A percentile compares a stretch with the other conserved stretches of the same genome.
These are phyloP conservation scores for Xylariales sp. DNA, from an alignment of 2,329 filamentous ascomycete genomes.

Conservation along the genomic window DNA sequence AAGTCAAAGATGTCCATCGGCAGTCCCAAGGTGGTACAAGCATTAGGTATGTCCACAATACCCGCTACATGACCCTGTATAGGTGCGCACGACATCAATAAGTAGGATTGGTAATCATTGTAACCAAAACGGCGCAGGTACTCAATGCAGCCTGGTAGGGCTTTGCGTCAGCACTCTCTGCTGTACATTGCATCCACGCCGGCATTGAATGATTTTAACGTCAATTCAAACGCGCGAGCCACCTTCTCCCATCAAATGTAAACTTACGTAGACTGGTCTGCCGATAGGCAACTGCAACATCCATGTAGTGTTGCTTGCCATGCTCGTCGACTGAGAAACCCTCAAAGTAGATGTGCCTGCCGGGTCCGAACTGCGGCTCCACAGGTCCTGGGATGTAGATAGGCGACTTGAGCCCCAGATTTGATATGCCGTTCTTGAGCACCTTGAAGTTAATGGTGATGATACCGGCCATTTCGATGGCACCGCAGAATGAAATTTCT, in stretches of 20 bases:
- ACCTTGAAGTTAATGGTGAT: constrained; percentile 90
- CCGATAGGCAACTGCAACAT: constrained; percentile 80
- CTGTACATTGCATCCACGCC: too few relatives aligned
- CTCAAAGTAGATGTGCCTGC: constrained; percentile 79
- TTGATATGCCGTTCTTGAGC: constrained; percentile 73
- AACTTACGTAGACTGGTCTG: constrained; percentile 64
- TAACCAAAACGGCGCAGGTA: constrained; percentile 73
- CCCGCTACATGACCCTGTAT: constrained; percentile 86
- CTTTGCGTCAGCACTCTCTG: neutral
- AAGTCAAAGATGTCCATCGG: constrained; percentile 96
- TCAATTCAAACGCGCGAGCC: too few relatives aligned
- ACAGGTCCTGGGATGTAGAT: constrained; percentile 86
- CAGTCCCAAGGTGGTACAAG: constrained; percentile 81
- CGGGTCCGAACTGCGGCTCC: constrained; percentile 81
- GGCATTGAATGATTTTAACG: too few relatives aligned
- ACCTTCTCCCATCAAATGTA: too few relatives aligned
- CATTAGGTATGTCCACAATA: constrained; percentile 87
- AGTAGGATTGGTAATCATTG: constrained; percentile 73
- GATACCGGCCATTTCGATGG: constrained; percentile 90
- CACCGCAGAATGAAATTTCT: constrained; percentile 53
- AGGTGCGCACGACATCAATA: constrained; percentile 80
- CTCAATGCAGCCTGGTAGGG: constrained; percentile 59
- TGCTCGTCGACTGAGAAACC: constrained; percentile 86
- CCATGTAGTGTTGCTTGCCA: constrained; percentile 86
- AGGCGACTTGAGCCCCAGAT: constrained; percentile 74